A percentile compares a stretch with the other conserved stretches of the same genome.
phyloP scores from a whole-genome alignment of 1,284 basidiomycete genomes.

The Vanrija sp. region DNA sequence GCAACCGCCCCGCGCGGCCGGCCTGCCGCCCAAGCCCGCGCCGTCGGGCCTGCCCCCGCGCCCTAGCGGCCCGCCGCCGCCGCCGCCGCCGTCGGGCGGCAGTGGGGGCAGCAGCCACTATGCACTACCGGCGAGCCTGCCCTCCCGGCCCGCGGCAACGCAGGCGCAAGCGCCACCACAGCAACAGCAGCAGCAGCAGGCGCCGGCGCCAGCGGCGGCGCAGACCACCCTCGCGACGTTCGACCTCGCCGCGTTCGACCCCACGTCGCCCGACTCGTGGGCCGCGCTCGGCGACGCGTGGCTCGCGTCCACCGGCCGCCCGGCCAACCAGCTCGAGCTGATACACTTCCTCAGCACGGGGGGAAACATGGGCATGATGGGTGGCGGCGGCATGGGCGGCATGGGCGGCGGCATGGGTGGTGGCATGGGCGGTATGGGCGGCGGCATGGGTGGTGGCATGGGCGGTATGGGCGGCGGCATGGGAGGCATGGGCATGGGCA shows the following conservation, averaged over 20 bases:
- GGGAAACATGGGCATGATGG: slow-evolving; percentile 8
- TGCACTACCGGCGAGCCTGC: neutral
- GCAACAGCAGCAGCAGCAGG: neutral
- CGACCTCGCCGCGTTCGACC: slow-evolving; percentile 35
- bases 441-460: neutral
- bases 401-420: neutral
- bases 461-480: neutral
- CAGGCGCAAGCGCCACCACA: neutral
- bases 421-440: slow-evolving; percentile 1
- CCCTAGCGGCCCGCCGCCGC: slow-evolving; percentile 12
- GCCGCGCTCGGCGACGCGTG: slow-evolving; percentile 33
- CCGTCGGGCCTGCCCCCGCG: slow-evolving; percentile 7
- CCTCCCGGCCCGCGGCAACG: neutral
- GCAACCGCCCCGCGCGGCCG: neutral
- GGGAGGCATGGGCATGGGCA: neutral
- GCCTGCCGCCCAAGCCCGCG: slow-evolving; percentile 9
- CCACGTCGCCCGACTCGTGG: slow-evolving; percentile 33
- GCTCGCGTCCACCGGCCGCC: slow-evolving; percentile 29
- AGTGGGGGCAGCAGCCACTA: neutral
- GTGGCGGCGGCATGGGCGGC: neutral
- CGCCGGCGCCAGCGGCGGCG: neutral
- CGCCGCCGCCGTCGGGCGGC: neutral
- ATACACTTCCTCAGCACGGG: slow-evolving; percentile 36
- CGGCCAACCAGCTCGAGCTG: slow-evolving; percentile 41
- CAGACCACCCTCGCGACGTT: slow-evolving; percentile 21